Conservation (phyloP, 139 green algal species). For the Bryopsis sp. region DNA sequence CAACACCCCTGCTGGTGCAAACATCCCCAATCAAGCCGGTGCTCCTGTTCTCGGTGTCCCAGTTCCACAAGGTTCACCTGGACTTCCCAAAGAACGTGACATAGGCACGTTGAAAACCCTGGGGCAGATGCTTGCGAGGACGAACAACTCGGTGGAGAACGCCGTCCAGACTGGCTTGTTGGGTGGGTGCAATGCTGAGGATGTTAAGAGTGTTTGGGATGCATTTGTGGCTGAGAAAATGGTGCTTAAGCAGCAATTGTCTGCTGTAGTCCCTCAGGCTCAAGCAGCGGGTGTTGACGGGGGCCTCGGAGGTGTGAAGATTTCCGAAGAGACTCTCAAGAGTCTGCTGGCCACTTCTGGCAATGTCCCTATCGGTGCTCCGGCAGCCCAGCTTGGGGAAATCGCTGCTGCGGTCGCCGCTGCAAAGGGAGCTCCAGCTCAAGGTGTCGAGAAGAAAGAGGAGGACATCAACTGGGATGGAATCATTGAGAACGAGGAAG, state of each 20-base stretch:
- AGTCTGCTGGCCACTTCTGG: too few relatives aligned
- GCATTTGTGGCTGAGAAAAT: constrained; percentile 4
- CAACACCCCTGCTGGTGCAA: neutral
- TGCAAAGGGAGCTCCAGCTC: too few relatives aligned
- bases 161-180: constrained; percentile 14
- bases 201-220: constrained; percentile 19
- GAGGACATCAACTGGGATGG: constrained; percentile 8
- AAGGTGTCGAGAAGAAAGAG: neutral
- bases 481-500: constrained; percentile 8
- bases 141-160: constrained; percentile 9
- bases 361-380: too few relatives aligned
- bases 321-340: neutral
- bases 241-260: neutral
- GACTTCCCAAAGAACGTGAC: neutral
- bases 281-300: too few relatives aligned
- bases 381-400: neutral
- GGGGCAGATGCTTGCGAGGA: constrained; percentile 15
- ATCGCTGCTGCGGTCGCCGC: neutral
- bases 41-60: neutral
- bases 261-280: too few relatives aligned
- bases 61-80: neutral
- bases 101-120: constrained; percentile 15
- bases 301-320: neutral
- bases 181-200: constrained; percentile 17
- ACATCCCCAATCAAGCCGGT: neutral